These are phyloP conservation scores for Nicotiana knightiana DNA, from an alignment of 257 asterid genomes.

Conservation along the genomic window DNA sequence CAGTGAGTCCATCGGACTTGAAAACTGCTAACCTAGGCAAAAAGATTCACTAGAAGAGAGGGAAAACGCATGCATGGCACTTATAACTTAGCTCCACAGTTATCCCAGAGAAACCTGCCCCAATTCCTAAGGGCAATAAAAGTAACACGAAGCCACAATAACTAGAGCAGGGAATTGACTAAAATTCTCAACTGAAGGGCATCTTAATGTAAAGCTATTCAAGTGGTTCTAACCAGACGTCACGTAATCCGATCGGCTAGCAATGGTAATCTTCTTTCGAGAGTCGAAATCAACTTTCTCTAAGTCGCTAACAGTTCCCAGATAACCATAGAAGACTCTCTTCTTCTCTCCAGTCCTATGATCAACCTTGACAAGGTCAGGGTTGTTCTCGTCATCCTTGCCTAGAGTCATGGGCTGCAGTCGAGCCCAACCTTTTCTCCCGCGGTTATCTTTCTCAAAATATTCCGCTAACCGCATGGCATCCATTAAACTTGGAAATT, in stretches of 20 bases:
- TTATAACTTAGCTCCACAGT: background rate
- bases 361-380: constrained; percentile 59
- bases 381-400: constrained; percentile 74
- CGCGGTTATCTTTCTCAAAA: constrained; percentile 58
- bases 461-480: constrained; percentile 59
- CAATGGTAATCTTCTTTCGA: constrained; percentile 64
- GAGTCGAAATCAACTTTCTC: constrained; percentile 76
- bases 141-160: background rate
- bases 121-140: background rate
- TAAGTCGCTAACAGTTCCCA: constrained; percentile 67
- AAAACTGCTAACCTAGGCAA: background rate
- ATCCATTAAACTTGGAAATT: constrained; percentile 61
- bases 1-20: background rate
- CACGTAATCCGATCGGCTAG: constrained; percentile 47
- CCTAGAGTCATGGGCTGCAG: constrained; percentile 37
- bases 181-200: background rate
- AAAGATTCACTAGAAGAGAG: background rate
- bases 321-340: constrained; percentile 71
- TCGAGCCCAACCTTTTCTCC: constrained; percentile 68
- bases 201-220: background rate
- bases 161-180: background rate
- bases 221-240: constrained; percentile 22
- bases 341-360: constrained; percentile 49
- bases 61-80: background rate
- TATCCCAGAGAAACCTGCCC: background rate